Percentiles rank a stretch among this genome's conserved stretches.
phyloP scores from a whole-genome alignment of 805 yeast species.

The Cyberlindnera japonica region DNA sequence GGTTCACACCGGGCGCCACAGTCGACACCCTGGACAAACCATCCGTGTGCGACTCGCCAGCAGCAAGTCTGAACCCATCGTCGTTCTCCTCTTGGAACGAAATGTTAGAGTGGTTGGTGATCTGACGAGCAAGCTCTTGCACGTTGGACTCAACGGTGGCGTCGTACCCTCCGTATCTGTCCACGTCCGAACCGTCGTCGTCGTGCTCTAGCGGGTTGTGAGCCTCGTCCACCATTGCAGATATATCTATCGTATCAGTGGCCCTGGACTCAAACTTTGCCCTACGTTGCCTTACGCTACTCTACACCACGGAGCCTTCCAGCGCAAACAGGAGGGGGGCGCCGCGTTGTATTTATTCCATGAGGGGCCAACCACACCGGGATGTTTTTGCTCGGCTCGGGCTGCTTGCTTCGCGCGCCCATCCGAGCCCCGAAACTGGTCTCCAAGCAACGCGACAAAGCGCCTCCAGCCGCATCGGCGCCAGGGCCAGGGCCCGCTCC shows the following conservation, averaged over 20 bases:
- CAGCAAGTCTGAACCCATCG: slow-evolving; percentile 5
- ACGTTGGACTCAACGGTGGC: slow-evolving; percentile 29
- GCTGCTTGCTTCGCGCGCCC: too few species aligned
- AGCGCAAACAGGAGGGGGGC: too few species aligned
- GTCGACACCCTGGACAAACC: slow-evolving; percentile 21
- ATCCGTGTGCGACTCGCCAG: slow-evolving; percentile 9
- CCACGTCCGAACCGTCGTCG: slow-evolving; percentile 4
- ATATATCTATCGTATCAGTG: neutral
- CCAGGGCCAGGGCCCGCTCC: too few species aligned
- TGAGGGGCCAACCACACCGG: too few species aligned
- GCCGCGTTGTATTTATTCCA: too few species aligned
- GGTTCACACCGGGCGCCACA: slow-evolving; percentile 37
- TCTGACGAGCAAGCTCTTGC: slow-evolving; percentile 37
- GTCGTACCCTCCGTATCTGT: slow-evolving; percentile 32
- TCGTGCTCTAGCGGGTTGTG: slow-evolving; percentile 9
- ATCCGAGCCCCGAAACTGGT: too few species aligned
- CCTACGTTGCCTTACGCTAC: too few species aligned
- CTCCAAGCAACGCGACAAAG: too few species aligned
- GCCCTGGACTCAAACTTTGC: too few species aligned
- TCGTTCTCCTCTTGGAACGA: slow-evolving; percentile 3
- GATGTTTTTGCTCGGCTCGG: too few species aligned
- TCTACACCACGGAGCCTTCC: too few species aligned
- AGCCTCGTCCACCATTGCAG: neutral
- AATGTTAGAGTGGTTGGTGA: slow-evolving; percentile 25
- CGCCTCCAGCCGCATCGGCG: too few species aligned